Base-by-base conservation (phyloP, 2,329 filamentous ascomycete species). In the Alternaria rosae region DNA sequence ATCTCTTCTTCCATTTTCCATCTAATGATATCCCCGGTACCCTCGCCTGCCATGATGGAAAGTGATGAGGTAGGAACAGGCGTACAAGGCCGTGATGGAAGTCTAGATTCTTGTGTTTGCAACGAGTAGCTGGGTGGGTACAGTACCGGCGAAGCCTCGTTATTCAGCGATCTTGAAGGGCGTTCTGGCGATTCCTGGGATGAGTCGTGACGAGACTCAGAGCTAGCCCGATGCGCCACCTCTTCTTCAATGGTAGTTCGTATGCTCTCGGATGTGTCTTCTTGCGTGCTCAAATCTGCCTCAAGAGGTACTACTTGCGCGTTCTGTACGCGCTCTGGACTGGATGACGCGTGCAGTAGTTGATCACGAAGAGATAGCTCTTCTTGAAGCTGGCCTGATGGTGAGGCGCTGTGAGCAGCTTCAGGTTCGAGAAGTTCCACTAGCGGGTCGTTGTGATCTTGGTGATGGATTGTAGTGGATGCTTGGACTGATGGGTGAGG, bases 141-240 rank as follows among this genome's bases (percentile, higher is more conserved):
- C 9, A 67, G 68, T 7, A 70, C 58, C 5, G 71, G 68, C 10
- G 75, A 76, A 35, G 65, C 64, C 38, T 56, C 66, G 23, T 47
- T 17, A n/a, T 59, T 38, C 25, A 38, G n/a, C 23, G 61, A 61
- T 11, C 54, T 54, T 15, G 35, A 26, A 10, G 30, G 53, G 32
- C 32, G 60, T 20, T 71, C 66, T 43, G 73, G 69, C 5, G 70
- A 69, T 35, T 77, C 68, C 54, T 78, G 75, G 3, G 75, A 77
- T 11, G 75, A 76, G 56, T 76, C 73, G 72, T 75, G 74, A 21
- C 75, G 68, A 7, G 73, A 74, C 30, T 52, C 58, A 38, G 64
- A 61, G 23, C 62, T 69, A 6, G 54, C 48, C 8, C 44, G 48
- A 17, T 41, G 35, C 12, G 43, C 10, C 11, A 11, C 32, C 13